phyloP scores from a whole-genome alignment of 495 filamentous ascomycete species.

The Penicillium desertorum region DNA sequence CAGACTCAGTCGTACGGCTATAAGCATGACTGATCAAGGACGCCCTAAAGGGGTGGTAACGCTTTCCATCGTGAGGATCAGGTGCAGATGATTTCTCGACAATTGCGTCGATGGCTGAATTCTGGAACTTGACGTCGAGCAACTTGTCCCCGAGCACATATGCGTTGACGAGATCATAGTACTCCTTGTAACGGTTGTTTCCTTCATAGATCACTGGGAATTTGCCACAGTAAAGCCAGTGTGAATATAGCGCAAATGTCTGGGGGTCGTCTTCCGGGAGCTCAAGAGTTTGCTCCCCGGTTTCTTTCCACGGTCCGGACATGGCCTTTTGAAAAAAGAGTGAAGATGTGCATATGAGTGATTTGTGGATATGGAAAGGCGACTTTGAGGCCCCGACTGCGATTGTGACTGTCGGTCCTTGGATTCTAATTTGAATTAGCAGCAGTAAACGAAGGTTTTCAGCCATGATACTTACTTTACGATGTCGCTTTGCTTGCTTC shows the following conservation, averaged over 20 bases:
- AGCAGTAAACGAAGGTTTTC: neutral
- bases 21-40: neutral
- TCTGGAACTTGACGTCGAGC: slow-evolving; percentile 2
- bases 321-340: neutral
- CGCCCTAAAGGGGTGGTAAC: too few relatives aligned
- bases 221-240: neutral
- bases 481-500: neutral
- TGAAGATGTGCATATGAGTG: neutral
- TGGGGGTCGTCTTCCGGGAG: neutral
- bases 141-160: neutral
- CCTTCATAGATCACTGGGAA: neutral
- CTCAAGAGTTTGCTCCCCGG: neutral
- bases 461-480: neutral
- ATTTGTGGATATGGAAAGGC: neutral
- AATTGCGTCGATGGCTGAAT: neutral
- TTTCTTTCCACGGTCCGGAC: neutral
- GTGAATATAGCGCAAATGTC: neutral
- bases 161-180: neutral
- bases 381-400: neutral
- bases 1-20: neutral
- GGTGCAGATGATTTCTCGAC: neutral
- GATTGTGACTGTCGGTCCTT: neutral
- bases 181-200: neutral
- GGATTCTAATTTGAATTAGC: neutral
- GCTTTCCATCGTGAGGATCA: neutral